Evolutionary conservation across 495 filamentous ascomycete genomes (phyloP).

Genomic region (Talaromyces ruber): DNA sequence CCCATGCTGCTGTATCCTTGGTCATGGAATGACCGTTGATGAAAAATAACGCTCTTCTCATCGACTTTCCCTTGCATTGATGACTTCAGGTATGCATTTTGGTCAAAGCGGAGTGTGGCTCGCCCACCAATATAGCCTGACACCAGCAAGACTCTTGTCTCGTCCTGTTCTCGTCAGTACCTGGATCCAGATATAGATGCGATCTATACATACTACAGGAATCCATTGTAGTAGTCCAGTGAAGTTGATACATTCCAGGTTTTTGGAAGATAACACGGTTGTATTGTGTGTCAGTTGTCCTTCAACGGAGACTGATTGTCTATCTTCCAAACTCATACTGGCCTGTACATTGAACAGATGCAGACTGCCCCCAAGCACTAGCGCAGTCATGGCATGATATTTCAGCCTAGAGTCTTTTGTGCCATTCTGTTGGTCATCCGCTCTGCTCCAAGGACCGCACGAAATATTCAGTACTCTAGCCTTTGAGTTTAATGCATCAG

Average conservation of each 20-base stretch:
- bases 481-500: constrained; percentile 15
- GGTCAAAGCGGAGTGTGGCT: constrained; percentile 1
- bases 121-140: constrained; percentile 1
- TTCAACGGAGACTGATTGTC: not conserved
- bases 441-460: constrained; percentile 30
- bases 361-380: constrained; percentile 20
- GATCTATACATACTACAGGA: constrained; percentile 17
- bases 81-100: not conserved
- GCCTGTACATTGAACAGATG: constrained; percentile 20
- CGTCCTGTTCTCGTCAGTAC: constrained; percentile 3
- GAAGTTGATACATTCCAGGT: constrained; percentile 9
- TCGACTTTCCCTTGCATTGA: not conserved
- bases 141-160: not conserved
- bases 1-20: constrained; percentile 1
- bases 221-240: constrained; percentile 30
- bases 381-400: constrained; percentile 16
- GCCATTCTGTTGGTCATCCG: not conserved
- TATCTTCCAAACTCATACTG: constrained; percentile 4
- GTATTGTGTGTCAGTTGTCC: not conserved
- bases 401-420: constrained; percentile 8
- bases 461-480: constrained; percentile 16
- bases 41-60: not conserved
- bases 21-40: constrained; percentile 2
- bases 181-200: not conserved
- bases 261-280: not conserved